Evolutionary conservation across 2,329 filamentous ascomycete species (phyloP).

Genomic region (Apiospora marii): DNA sequence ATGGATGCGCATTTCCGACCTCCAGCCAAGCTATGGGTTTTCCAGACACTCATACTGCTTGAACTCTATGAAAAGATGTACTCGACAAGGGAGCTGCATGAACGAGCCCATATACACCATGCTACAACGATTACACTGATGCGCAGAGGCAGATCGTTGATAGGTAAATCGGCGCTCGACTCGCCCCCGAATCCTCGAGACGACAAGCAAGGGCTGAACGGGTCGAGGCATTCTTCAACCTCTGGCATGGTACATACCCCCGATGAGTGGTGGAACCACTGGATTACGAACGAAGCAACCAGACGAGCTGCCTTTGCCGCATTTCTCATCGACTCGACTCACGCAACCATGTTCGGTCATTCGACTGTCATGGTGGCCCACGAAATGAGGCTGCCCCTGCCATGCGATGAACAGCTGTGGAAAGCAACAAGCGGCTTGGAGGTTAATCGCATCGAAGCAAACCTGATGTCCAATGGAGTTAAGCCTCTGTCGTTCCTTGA

Average conservation of each 20-base stretch:
- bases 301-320: conserved; percentile 90
- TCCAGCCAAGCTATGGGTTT: conserved; percentile 94
- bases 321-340: conserved; percentile 93
- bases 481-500: conserved; percentile 90
- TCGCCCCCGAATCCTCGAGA: conserved; percentile 80
- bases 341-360: conserved; percentile 98
- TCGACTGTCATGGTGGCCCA: conserved; percentile 97
- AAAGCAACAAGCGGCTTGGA: conserved; percentile 87
- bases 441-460: conserved; percentile 83
- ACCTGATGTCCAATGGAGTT: conserved; percentile 79
- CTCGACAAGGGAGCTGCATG: conserved; percentile 88
- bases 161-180: conserved; percentile 84
- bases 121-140: conserved; percentile 95
- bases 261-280: conserved; percentile 94
- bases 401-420: conserved; percentile 94
- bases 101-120: conserved; percentile 95
- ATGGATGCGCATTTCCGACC: conserved; percentile 89
- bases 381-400: conserved; percentile 89
- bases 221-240: conserved; percentile 67
- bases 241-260: conserved; percentile 71
- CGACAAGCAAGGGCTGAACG: conserved; percentile 54
- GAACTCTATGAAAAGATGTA: conserved; percentile 99
- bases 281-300: conserved; percentile 94
- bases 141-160: conserved; percentile 89
- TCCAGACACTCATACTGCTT: conserved; percentile 86